Conservation (phyloP, 352 stramenopile species). For the Pythium periplocum region DNA sequence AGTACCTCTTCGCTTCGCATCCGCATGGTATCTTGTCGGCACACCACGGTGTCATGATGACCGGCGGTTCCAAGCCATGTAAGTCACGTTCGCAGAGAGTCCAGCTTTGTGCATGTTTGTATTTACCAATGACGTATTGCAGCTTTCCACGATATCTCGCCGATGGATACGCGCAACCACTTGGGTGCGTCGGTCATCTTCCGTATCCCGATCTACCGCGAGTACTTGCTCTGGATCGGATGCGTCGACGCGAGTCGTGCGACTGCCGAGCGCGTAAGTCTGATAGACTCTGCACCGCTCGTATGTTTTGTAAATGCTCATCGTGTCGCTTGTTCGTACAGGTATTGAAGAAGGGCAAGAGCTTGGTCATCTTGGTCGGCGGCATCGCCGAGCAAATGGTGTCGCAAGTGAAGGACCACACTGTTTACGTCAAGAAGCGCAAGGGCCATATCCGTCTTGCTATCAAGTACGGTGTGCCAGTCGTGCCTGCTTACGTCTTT, state of each 20-base stretch:
- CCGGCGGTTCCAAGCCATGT: constrained; percentile 53
- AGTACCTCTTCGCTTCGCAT: constrained; percentile 79
- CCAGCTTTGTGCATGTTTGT: constrained; percentile 1
- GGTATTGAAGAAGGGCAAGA: constrained; percentile 64
- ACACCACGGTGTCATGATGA: constrained; percentile 63
- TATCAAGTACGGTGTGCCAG: constrained; percentile 64
- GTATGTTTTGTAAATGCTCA: too few species aligned
- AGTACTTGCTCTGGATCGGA: constrained; percentile 72
- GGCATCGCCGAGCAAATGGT: constrained; percentile 84
- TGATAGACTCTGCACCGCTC: too few species aligned
- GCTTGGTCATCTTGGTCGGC: constrained; percentile 73
- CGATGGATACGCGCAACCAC: constrained; percentile 53
- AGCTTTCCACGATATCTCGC: constrained; percentile 72
- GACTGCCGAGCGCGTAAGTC: constrained; percentile 37
- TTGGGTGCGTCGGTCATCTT: constrained; percentile 76
- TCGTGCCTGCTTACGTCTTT: constrained; percentile 79
- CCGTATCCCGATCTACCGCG: constrained; percentile 65
- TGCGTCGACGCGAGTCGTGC: constrained; percentile 66
- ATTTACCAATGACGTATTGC: constrained; percentile 1
- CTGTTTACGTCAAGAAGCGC: constrained; percentile 73
- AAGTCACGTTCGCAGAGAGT: constrained; percentile 11
- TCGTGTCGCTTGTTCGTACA: constrained; percentile 6
- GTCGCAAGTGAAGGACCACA: constrained; percentile 60
- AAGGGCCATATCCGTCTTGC: constrained; percentile 80
- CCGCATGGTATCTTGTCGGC: constrained; percentile 68